Base-by-base conservation (phyloP, 352 stramenopile species). In the Pythium phragmitis region DNA sequence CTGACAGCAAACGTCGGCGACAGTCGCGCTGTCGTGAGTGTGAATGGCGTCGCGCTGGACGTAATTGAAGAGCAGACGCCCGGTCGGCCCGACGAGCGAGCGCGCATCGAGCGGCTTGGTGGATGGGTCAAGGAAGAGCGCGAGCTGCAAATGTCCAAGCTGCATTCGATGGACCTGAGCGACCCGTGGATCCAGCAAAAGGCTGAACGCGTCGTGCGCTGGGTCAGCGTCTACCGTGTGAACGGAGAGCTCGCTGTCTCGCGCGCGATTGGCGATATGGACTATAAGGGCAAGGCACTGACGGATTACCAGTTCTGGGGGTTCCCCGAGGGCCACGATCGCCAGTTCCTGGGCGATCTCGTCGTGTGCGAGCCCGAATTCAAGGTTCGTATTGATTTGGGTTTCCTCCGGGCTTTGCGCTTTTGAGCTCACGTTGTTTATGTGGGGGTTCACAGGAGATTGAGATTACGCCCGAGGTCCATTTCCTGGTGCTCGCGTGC, bases 201-300 rank as follows among this genome's bases (percentile, higher is more conserved):
- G 26, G 87, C 87, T 0, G 78, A 88, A 23, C 80, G 85, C 13
- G 85, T 96, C 9, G 85, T 96, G 39, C 84, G 89, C 56, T 92
- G 85, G 83, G 82, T 96, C 23, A 89, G 83, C 37, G 91, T 96
- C 34, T 92, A 91, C 57, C 79, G 87, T 43, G 87, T 98, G 13
- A 96, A 97, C 60, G 90, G 91, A 49, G 94, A 97, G 56, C 76
- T 98, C n/a, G 92, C 94, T 16, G 87, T 98, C 9, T 97, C 89
- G 37, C 83, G 92, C 17, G 88, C 92, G 11, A 96, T 98, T 65
- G 92, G 92, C 30, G 92, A 98, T 65, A 91, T 96, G 61, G 85
- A 94, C 49, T 98, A 97, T 68, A 98, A 98, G 67, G 82, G 82
- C 4, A 75, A 80, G 30, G 71, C 80, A 14, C 71, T 93, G 19